These are phyloP conservation scores for Solanum aculeatissimum DNA, from an alignment of 305 asterid genomes.

Conservation along the genomic window DNA sequence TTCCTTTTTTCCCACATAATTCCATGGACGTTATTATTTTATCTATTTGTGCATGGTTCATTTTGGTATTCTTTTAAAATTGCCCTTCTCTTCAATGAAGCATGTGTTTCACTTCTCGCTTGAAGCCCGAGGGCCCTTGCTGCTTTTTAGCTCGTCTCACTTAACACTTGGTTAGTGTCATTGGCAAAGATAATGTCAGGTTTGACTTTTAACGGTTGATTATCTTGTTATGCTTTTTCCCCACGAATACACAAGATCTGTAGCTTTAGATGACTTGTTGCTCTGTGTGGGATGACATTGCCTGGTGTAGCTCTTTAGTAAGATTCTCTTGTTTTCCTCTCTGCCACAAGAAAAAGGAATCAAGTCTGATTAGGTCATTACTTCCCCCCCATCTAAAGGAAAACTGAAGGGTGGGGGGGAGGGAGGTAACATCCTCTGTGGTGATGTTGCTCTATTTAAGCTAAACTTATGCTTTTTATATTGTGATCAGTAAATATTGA, in stretches of 20 bases:
- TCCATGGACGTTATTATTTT: background rate
- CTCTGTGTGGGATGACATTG: background rate
- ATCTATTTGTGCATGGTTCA: background rate
- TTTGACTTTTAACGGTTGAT: background rate
- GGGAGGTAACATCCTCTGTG: background rate
- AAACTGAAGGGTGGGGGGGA: background rate
- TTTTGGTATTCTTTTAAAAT: background rate
- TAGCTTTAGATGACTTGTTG: background rate
- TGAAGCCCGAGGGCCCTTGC: background rate
- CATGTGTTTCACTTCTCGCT: background rate
- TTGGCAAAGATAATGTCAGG: background rate
- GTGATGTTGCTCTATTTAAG: background rate
- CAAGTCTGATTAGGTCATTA: background rate
- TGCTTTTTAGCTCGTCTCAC: background rate
- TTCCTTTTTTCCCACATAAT: background rate
- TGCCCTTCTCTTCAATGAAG: background rate
- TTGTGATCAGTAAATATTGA: background rate
- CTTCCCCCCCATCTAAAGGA: background rate
- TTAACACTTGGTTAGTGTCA: background rate
- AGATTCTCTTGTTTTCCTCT: background rate
- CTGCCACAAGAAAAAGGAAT: background rate
- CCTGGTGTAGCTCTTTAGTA: background rate
- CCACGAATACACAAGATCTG: background rate
- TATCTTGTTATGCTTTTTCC: background rate
- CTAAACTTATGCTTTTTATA: background rate